These are phyloP conservation scores for Penicillium arizonense DNA, from an alignment of 495 filamentous ascomycete genomes.

Conservation along the genomic window DNA sequence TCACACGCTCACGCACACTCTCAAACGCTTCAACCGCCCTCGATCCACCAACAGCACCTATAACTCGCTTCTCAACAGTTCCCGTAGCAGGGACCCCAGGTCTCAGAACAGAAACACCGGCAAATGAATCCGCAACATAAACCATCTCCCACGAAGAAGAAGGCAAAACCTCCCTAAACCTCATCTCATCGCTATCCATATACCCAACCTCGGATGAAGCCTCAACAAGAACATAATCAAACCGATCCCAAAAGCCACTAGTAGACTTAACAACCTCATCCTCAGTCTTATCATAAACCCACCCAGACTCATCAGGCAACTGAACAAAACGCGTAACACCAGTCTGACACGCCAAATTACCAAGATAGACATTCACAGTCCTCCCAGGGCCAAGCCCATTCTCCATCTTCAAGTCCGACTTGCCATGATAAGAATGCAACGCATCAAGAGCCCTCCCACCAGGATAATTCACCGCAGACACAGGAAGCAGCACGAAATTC, in stretches of 20 bases:
- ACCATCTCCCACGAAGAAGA: conserved; percentile 64
- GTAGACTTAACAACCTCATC: conserved; percentile 48
- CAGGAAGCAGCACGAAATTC: conserved; percentile 59
- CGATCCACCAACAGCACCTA: conserved; percentile 22
- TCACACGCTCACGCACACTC: conserved; percentile 15
- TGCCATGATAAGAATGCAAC: conserved; percentile 37
- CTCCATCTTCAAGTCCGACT: conserved; percentile 6
- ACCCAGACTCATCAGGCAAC: conserved; percentile 21
- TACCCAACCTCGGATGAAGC: conserved; percentile 37
- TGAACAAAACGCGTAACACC: conserved; percentile 87
- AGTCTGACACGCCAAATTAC: conserved; percentile 89
- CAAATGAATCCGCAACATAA: conserved; percentile 66
- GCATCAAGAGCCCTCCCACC: conserved; percentile 69
- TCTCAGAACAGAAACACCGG: conserved; percentile 63
- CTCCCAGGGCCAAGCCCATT: neutral
- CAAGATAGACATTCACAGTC: conserved; percentile 63
- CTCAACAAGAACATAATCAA: conserved; percentile 81
- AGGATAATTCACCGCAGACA: conserved; percentile 85
- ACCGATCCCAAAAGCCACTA: conserved; percentile 72
- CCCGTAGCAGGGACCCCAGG: conserved; percentile 45
- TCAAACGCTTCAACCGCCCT: conserved; percentile 23
- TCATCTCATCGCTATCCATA: conserved; percentile 17
- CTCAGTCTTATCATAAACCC: conserved; percentile 58
- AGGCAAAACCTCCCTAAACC: conserved; percentile 12
- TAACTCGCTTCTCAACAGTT: conserved; percentile 26